Evolutionary conservation across 768 basidiomycete genomes (phyloP), one percentile per base, ranked within the genome.

Genomic region (Calvatia gigantea): DNA sequence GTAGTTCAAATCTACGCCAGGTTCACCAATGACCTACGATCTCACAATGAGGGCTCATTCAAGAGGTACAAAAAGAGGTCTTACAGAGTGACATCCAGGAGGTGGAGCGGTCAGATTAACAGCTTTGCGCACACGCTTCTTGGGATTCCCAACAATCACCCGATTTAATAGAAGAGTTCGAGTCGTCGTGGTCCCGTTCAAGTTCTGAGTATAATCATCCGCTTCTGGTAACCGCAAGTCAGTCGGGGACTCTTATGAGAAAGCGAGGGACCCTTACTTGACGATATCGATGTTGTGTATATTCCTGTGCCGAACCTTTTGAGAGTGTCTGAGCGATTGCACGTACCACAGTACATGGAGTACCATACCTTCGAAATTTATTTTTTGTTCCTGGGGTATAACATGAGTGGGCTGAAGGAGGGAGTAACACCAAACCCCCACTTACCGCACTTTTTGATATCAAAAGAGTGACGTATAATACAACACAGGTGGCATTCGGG

Each of bases 291-390:
- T 12, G 83, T 84, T 1, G 82, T 83, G 63, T 87, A 88, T 39
- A 88, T 86, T 2, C 86, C 86, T 5, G 73, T 74, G n/a, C 86
- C 86, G 64, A 88, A 87, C 58, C 85, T 83, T n/a, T n/a, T 60
- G 9, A 21, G 6, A 28, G 3, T 23, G 15, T 31, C n/a, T 35
- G 23, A 45, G 23, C 15, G 6, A 37, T n/a, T 11, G 6, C 21
- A n/a, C 23, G 19, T 7, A 33, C 8, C 19, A 7, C 27, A 15
- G 17, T 19, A 15, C 15, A 32, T 19, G 6, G 29, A 11, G 9
- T 4, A 28, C 6, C 8, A 9, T 48, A 56, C 54, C 54, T 31
- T 25, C 78, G 77, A 60, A 84, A 85, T 32, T 79, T 77, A 62
- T 85, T 74, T 61, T 82, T 81, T 33, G 73, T 69, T 6, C 83